Base-by-base conservation (phyloP, 129 eudicot species). In the Glebionis coronaria region DNA sequence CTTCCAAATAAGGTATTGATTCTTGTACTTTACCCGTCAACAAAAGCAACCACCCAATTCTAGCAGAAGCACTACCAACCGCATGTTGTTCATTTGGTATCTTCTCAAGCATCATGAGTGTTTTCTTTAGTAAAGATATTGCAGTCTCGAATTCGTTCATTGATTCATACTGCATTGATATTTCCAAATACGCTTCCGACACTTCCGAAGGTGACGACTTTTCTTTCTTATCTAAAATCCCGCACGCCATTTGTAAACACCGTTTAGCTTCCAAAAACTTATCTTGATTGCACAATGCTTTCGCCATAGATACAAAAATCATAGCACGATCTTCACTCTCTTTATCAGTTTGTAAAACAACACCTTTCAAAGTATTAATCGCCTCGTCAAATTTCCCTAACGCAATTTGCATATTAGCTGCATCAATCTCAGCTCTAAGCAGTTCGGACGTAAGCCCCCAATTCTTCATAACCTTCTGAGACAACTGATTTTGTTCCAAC, bases 321-420 rank as follows among this genome's bases (percentile, higher is more conserved):
- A 86, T 58, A 52, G 99, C 99, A 55, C 97, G 87, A 31, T 84
- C 86, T 74, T 80, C 88, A 40, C 97, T 85, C 16, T 84, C 90
- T 78, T 87, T 86, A 50, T 81, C 97, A 25, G 97, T 89, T 69
- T 84, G 83, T 29, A 75, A 80, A 44, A 94, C 93, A 28, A 87
- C 94, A 15, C 72, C 71, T 61, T 81, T 89, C 47, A 94, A 78
- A 16, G 83, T 82, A 53, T 87, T 65, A 10, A 94, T 78, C 2
- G 99, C 97, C 50, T 79, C 91, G 13, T 87, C 97, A 38, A 71
- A 82, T 56, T 84, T 94, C 15, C 95, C 97, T 65, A 94, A 80
- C 2, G 97, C 92, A 38, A 94, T 87, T 63, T 89, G 95, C 90
- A 94, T 89, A 44, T 94, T 86, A 49, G 97, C 95, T 47, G 92